These are phyloP conservation scores for Xylaria sp. DNA, from an alignment of 2,329 filamentous ascomycete genomes.

Conservation along the genomic window DNA sequence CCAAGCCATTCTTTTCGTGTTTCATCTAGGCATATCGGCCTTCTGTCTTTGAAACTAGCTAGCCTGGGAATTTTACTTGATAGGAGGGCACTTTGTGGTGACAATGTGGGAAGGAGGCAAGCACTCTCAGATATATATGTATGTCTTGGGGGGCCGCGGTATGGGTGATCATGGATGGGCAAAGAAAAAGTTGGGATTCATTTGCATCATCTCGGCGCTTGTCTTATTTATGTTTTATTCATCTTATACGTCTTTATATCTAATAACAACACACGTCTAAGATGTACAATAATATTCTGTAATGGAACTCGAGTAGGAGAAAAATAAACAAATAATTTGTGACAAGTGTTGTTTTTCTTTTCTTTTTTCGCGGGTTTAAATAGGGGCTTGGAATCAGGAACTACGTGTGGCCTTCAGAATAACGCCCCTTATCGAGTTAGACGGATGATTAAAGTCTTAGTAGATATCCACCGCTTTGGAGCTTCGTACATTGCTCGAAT, in stretches of 20 bases:
- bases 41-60: not conserved
- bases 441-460: too few species aligned
- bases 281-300: too few species aligned
- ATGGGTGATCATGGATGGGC: not conserved
- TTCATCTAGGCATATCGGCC: not conserved
- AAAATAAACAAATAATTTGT: too few species aligned
- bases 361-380: too few species aligned
- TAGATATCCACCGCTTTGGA: too few species aligned
- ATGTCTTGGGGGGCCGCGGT: not conserved
- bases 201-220: slow-evolving; percentile 3
- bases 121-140: not conserved
- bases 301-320: too few species aligned
- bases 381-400: too few species aligned
- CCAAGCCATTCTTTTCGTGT: not conserved
- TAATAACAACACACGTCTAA: slow-evolving; percentile 3
- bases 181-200: slow-evolving; percentile 12
- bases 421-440: too few species aligned
- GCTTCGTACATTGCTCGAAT: too few species aligned
- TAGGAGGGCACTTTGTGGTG: not conserved
- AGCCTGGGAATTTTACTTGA: not conserved
- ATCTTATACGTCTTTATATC: not conserved
- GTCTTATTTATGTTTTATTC: not conserved
- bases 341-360: too few species aligned
- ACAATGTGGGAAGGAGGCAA: not conserved
- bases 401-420: too few species aligned